Evolutionary conservation across 1,284 basidiomycete species (phyloP).

Genomic region (Trametes polyzona): DNA sequence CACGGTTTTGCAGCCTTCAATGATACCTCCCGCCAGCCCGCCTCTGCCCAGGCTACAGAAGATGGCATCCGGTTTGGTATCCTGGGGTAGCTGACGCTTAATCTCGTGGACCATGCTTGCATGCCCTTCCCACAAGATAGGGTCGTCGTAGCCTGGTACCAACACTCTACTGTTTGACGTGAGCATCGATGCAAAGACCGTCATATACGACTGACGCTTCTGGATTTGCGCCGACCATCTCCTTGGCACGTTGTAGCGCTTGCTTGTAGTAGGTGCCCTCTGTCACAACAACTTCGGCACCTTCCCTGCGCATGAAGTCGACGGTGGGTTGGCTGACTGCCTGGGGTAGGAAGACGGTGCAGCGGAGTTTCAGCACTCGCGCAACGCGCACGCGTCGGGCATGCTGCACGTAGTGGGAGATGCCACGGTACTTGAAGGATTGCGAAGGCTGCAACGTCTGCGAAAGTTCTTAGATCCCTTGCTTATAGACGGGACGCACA

Average conservation of each 20-base stretch:
- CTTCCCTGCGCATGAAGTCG: constrained; percentile 52
- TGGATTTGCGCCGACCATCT: constrained; percentile 45
- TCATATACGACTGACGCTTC: constrained; percentile 58
- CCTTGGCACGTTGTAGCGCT: constrained; percentile 52
- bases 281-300: constrained; percentile 55
- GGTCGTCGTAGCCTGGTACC: constrained; percentile 61
- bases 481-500: too few species aligned
- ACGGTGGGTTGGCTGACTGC: constrained; percentile 52
- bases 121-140: constrained; percentile 72
- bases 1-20: constrained; percentile 60
- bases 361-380: constrained; percentile 53
- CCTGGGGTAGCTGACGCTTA: constrained; percentile 47
- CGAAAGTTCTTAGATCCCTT: background rate
- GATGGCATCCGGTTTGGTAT: constrained; percentile 63
- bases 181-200: background rate
- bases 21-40: constrained; percentile 69
- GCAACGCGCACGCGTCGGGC: constrained; percentile 56
- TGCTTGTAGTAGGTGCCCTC: constrained; percentile 59
- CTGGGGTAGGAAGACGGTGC: constrained; percentile 69
- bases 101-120: constrained; percentile 72
- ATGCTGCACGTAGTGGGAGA: constrained; percentile 64
- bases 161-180: constrained; percentile 50
- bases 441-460: constrained; percentile 73
- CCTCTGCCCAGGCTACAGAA: constrained; percentile 79
- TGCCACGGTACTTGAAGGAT: constrained; percentile 77